A percentile compares a stretch with the other conserved stretches of the same genome.
phyloP scores from a whole-genome alignment of 2,329 filamentous ascomycete species.

The Fusarium neocosmosporiellum region DNA sequence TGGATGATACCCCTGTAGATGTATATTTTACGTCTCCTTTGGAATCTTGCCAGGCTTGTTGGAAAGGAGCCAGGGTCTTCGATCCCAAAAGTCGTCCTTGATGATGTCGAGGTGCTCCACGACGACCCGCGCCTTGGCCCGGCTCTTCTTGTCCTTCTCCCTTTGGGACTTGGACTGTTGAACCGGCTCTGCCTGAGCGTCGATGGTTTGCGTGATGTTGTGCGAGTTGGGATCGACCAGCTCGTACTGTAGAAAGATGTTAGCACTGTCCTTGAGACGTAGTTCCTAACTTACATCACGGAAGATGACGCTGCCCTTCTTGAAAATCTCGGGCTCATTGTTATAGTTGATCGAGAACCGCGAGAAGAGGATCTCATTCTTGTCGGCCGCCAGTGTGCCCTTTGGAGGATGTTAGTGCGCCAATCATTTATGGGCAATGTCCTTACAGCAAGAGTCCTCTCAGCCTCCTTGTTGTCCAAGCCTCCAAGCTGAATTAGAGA shows the following conservation, averaged over 20 bases:
- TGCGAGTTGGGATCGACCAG: slow-evolving; percentile 69
- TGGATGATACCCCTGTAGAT: slow-evolving; percentile 47
- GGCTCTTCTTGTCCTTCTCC: slow-evolving; percentile 85
- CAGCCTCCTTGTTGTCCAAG: slow-evolving; percentile 81
- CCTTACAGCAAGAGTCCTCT: slow-evolving; percentile 78
- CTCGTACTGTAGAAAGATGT: slow-evolving; percentile 67
- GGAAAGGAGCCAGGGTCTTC: slow-evolving; percentile 84
- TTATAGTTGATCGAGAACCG: slow-evolving; percentile 97
- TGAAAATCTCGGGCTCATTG: slow-evolving; percentile 91
- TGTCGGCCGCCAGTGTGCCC: slow-evolving; percentile 87
- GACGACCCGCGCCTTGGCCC: slow-evolving; percentile 82
- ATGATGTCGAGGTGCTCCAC: slow-evolving; percentile 94
- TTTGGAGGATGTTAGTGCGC: slow-evolving; percentile 50
- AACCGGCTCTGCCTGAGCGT: slow-evolving; percentile 62
- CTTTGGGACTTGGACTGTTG: slow-evolving; percentile 80
- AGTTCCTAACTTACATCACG: slow-evolving; percentile 70
- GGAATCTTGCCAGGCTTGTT: slow-evolving; percentile 78
- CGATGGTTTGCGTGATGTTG: slow-evolving; percentile 58
- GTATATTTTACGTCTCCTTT: slow-evolving; percentile 61
- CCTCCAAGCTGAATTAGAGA: slow-evolving; percentile 82
- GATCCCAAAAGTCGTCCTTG: slow-evolving; percentile 93
- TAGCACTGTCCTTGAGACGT: slow-evolving; percentile 21
- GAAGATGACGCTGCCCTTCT: slow-evolving; percentile 92
- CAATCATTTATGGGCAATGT: background rate
- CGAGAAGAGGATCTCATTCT: slow-evolving; percentile 95